Evolutionary conservation across 352 stramenopile genomes (phyloP).

Genomic region (Phytophthora meadii): DNA sequence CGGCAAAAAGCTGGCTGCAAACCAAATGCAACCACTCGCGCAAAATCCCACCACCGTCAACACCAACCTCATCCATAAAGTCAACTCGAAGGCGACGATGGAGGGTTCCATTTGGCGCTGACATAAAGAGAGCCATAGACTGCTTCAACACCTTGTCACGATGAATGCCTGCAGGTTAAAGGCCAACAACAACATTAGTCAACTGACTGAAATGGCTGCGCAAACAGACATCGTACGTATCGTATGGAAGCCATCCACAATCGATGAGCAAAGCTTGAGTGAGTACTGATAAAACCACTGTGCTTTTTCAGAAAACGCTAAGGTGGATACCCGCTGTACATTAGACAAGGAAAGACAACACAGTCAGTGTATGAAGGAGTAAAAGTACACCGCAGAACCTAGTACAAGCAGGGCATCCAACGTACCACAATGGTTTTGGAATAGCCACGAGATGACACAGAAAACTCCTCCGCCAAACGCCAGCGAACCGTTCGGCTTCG

Average conservation of each 20-base stretch:
- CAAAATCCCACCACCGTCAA: conserved; percentile 81
- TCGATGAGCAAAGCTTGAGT: conserved; percentile 61
- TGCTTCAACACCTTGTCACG: conserved; percentile 77
- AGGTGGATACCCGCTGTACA: conserved; percentile 42
- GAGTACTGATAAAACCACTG: conserved; percentile 77
- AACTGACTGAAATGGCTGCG: neutral
- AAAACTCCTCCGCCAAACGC: conserved; percentile 38
- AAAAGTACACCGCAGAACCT: neutral
- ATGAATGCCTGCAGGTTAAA: conserved; percentile 52
- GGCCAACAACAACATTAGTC: neutral
- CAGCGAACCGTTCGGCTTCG: conserved; percentile 19
- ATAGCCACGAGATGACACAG: conserved; percentile 35
- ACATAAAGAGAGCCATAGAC: conserved; percentile 66
- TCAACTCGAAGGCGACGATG: conserved; percentile 83
- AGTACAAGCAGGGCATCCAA: neutral
- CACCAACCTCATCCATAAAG: conserved; percentile 83
- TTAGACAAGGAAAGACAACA: conserved; percentile 4
- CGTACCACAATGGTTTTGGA: conserved; percentile 37
- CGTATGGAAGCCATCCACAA: conserved; percentile 64
- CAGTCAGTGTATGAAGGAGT: neutral
- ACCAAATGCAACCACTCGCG: conserved; percentile 85
- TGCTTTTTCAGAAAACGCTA: conserved; percentile 67
- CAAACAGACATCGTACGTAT: conserved; percentile 52
- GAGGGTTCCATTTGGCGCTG: conserved; percentile 51
- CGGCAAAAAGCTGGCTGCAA: conserved; percentile 66